Base-by-base conservation (phyloP, 108 stramenopile species). In the Parietichytrium sp. region DNA sequence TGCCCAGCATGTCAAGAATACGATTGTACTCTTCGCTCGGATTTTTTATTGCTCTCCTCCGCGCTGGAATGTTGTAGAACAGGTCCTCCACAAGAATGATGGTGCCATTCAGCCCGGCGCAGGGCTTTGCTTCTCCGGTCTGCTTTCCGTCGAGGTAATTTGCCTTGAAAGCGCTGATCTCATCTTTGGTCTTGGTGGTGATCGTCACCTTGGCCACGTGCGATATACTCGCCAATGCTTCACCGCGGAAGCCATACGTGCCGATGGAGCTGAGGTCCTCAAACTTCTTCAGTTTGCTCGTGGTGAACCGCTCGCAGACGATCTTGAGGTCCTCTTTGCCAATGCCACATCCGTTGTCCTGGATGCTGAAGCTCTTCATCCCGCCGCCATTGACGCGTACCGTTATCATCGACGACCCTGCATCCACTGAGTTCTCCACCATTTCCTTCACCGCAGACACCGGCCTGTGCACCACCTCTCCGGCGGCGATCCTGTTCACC, bases 191-290 rank as follows among this genome's bases (percentile, higher is more conserved):
- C 81, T 29, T 61, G 3, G 89, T 55, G 1, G 85, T 83, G 53
- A 91, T 87, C 20, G 87, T 83, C 26, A 91, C 84, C 27, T 78
- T 54, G 2, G 90, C 85, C 25, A 90, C 87, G 29, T 91, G 87
- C 13, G 87, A 87, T 54, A 91, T 87, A 81, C 88, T 89, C 4
- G 90, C 89, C 23, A 91, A 84, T 3, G 91, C 97, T 87, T 99
- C 98, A 1, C 98, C 98, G 1, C 98, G 93, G 90, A 99, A 99
- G 20, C 98, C 98, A 88, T 96, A 99, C 25, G 96, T 97, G 4
- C 82, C 47, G 48, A 97, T 87, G 18, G 80, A 77, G 49, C 81
- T 79, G 49, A 96, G 89, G 85, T 98, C 98, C 15, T 96, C 94
- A 48, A 95, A 90, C 3, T 80, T 82, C 27, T 23, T 29, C 25